A percentile compares a stretch with the other conserved stretches of the same genome.
Evolutionary conservation across 2,329 filamentous ascomycete species (phyloP).

Genomic region (Coniella lustricola): DNA sequence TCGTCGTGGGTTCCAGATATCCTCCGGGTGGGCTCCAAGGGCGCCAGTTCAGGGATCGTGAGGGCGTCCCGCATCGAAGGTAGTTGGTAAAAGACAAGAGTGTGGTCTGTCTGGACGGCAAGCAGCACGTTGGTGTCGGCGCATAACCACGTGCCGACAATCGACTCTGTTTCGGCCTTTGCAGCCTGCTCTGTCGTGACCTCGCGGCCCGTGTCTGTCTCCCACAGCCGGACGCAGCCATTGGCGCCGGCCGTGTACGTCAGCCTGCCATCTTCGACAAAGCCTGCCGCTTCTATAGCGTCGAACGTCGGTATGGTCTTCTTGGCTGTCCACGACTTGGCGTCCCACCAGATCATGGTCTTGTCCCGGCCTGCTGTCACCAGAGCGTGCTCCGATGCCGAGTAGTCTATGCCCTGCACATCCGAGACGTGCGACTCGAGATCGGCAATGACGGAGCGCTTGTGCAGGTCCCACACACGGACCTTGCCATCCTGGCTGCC

Average conservation of each 20-base stretch:
- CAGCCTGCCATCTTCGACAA: constrained; percentile 61
- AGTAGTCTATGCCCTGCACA: constrained; percentile 82
- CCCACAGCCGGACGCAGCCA: constrained; percentile 78
- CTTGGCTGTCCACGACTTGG: constrained; percentile 72
- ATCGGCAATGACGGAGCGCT: constrained; percentile 66
- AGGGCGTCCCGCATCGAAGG: constrained; percentile 33
- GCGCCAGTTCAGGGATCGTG: constrained; percentile 28
- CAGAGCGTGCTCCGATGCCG: constrained; percentile 62
- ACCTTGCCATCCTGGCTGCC: constrained; percentile 93
- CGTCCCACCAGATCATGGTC: constrained; percentile 88
- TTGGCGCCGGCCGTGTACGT: constrained; percentile 82
- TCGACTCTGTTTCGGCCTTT: constrained; percentile 55
- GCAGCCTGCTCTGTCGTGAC: constrained; percentile 65
- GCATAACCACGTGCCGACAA: constrained; percentile 65
- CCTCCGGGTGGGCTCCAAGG: constrained; percentile 55
- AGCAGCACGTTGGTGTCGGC: constrained; percentile 63
- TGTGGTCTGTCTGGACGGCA: constrained; percentile 84
- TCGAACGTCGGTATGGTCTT: constrained; percentile 81
- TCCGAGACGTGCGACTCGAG: constrained; percentile 93
- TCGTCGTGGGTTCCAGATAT: constrained; percentile 97
- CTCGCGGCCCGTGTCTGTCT: constrained; percentile 68
- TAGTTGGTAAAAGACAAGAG: constrained; percentile 63
- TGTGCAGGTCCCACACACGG: constrained; percentile 84
- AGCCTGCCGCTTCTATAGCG: constrained; percentile 76
- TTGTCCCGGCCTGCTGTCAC: constrained; percentile 88